phyloP scores from a whole-genome alignment of 2,329 filamentous ascomycete genomes.

The Cladosporium cucumerinum region DNA sequence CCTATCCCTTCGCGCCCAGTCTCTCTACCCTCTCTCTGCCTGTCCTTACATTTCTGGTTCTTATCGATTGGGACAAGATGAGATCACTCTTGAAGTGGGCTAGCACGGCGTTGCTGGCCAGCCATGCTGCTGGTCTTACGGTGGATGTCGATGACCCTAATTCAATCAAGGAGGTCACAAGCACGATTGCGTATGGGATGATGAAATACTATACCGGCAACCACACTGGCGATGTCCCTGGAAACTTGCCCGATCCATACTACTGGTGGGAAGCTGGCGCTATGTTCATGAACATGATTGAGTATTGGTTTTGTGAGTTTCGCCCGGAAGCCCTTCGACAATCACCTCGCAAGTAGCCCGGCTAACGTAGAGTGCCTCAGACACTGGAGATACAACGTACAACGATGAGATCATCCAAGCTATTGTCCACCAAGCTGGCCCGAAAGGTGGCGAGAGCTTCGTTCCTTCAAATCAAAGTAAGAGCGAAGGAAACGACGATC shows the following conservation, averaged over 20 bases:
- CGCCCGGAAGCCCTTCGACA: background rate
- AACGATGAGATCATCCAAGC: conserved; percentile 57
- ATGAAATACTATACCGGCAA: conserved; percentile 55
- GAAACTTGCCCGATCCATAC: conserved; percentile 61
- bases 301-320: conserved; percentile 63
- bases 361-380: conserved; percentile 33
- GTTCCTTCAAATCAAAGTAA: conserved; percentile 49
- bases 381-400: conserved; percentile 62
- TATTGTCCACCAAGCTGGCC: conserved; percentile 57
- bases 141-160: conserved; percentile 22
- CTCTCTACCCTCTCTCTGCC: background rate
- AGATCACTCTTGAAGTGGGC: conserved; percentile 11
- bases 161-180: conserved; percentile 45
- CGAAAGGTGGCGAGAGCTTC: conserved; percentile 54
- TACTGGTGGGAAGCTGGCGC: conserved; percentile 69
- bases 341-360: background rate
- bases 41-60: conserved; percentile 18
- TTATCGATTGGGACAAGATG: conserved; percentile 1
- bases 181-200: conserved; percentile 46
- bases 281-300: conserved; percentile 65
- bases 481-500: conserved; percentile 51
- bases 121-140: conserved; percentile 14
- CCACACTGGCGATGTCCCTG: conserved; percentile 49
- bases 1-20: conserved; percentile 8
- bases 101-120: conserved; percentile 17